Evolutionary conservation across 2,329 filamentous ascomycete genomes (phyloP).

Genomic region (Fusarium udum): DNA sequence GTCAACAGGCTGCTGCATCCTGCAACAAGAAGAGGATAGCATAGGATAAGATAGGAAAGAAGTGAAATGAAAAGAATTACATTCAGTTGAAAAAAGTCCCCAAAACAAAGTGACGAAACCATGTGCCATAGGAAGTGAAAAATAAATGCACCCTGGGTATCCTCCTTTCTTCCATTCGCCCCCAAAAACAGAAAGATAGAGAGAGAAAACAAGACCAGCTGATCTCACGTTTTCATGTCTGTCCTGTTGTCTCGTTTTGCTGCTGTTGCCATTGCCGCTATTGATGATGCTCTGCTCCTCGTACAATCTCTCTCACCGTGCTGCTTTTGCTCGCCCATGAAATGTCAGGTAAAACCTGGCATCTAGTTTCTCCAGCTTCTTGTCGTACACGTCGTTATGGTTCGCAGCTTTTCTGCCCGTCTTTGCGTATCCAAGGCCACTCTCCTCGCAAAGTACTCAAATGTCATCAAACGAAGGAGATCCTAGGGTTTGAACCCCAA

Average conservation of each 20-base stretch:
- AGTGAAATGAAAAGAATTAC: constrained; percentile 8
- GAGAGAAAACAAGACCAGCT: not conserved
- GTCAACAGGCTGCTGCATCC: not conserved
- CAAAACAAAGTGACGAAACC: constrained; percentile 12
- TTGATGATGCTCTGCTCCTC: constrained; percentile 21
- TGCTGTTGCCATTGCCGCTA: not conserved
- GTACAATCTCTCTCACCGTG: constrained; percentile 33
- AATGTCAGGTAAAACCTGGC: not conserved
- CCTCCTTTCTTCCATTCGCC: constrained; percentile 13
- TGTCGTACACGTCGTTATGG: constrained; percentile 39
- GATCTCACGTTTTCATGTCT: constrained; percentile 1
- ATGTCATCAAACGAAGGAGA: constrained; percentile 34
- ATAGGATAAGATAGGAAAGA: constrained; percentile 11
- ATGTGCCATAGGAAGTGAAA: constrained; percentile 33
- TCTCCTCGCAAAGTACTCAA: constrained; percentile 5
- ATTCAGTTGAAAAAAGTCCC: constrained; percentile 13
- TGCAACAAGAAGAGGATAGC: constrained; percentile 6
- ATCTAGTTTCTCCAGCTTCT: constrained; percentile 17
- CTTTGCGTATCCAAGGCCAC: not conserved
- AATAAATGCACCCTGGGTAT: constrained; percentile 39
- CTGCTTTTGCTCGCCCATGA: constrained; percentile 1
- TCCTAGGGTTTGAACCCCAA: constrained; percentile 21
- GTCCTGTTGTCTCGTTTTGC: constrained; percentile 1
- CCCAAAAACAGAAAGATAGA: constrained; percentile 10
- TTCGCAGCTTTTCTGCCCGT: not conserved